Conservation (phyloP, 2,329 filamentous ascomycete species). For the Penicillium sp. region DNA sequence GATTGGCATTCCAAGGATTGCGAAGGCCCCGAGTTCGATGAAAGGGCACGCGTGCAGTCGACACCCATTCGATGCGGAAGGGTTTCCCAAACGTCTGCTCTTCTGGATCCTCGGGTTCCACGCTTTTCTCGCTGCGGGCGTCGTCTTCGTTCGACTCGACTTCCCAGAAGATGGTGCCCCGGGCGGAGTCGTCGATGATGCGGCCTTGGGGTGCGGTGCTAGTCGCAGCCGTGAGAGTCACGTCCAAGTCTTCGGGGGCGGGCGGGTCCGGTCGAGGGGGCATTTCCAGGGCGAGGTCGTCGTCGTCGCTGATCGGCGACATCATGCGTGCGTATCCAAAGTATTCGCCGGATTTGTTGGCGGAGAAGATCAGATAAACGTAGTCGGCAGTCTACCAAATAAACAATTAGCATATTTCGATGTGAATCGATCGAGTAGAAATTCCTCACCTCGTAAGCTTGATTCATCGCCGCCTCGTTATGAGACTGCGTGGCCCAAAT, state of each 20-base stretch:
- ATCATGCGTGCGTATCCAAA: slow-evolving; percentile 93
- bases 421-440: background rate
- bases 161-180: slow-evolving; percentile 98
- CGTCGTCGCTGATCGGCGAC: slow-evolving; percentile 79
- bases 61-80: slow-evolving; percentile 88
- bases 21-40: slow-evolving; percentile 83
- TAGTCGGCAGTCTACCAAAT: slow-evolving; percentile 68
- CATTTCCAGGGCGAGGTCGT: slow-evolving; percentile 68
- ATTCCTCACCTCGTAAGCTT: slow-evolving; percentile 71
- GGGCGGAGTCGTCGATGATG: slow-evolving; percentile 88
- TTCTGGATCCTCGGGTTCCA: slow-evolving; percentile 49
- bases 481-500: slow-evolving; percentile 95
- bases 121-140: slow-evolving; percentile 43
- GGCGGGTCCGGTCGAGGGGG: slow-evolving; percentile 64
- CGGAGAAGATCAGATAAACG: slow-evolving; percentile 91
- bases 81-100: slow-evolving; percentile 83
- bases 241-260: slow-evolving; percentile 70
- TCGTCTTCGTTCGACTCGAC: slow-evolving; percentile 62
- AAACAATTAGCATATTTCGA: background rate
- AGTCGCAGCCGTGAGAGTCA: slow-evolving; percentile 77
- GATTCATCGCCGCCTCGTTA: slow-evolving; percentile 82
- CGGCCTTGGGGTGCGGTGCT: slow-evolving; percentile 76
- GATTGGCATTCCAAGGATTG: slow-evolving; percentile 93
- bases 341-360: slow-evolving; percentile 96
- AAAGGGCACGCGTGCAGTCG: slow-evolving; percentile 80